These are phyloP conservation scores for Paramyrothecium roridum DNA, from an alignment of 2,329 filamentous ascomycete species.

Conservation along the genomic window DNA sequence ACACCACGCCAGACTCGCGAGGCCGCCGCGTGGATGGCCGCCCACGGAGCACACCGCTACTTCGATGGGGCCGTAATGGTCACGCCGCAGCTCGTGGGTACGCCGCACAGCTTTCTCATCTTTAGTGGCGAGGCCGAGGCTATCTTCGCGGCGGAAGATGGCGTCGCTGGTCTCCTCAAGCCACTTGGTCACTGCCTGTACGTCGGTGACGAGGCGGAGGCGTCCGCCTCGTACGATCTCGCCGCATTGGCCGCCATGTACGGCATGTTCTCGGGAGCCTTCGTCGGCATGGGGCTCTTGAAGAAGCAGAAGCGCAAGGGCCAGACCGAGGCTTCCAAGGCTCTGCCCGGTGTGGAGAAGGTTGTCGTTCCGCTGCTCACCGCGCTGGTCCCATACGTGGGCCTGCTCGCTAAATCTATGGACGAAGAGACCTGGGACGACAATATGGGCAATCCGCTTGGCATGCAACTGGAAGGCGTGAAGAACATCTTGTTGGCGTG, in stretches of 20 bases:
- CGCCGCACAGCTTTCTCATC: conserved; percentile 13
- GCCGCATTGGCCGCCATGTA: conserved; percentile 22
- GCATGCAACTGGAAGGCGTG: conserved; percentile 18
- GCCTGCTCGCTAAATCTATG: conserved; percentile 11
- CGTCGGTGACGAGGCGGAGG: conserved; percentile 10
- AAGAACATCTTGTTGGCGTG: conserved; percentile 18
- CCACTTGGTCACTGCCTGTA: conserved; percentile 15
- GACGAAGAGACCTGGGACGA: conserved; percentile 17
- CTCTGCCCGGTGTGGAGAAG: conserved; percentile 6
- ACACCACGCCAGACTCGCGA: conserved; percentile 2
- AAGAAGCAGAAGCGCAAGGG: conserved; percentile 7
- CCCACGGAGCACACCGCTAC: conserved; percentile 10
- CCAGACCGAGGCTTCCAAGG: neutral
- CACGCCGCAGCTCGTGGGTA: conserved; percentile 21
- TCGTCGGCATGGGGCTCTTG: conserved; percentile 18
- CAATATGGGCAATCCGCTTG: conserved; percentile 19
- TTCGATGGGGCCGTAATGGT: conserved; percentile 26
- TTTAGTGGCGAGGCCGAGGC: conserved; percentile 16
- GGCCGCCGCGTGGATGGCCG: conserved; percentile 10
- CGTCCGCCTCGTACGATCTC: conserved; percentile 18
- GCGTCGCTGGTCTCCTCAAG: neutral
- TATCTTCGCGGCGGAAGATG: conserved; percentile 2
- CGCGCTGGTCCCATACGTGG: conserved; percentile 18
- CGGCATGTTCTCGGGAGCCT: conserved; percentile 20
- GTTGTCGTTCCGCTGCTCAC: conserved; percentile 17